Conservation (phyloP, 2,329 filamentous ascomycete genomes). For the Diplodia intermedia region DNA sequence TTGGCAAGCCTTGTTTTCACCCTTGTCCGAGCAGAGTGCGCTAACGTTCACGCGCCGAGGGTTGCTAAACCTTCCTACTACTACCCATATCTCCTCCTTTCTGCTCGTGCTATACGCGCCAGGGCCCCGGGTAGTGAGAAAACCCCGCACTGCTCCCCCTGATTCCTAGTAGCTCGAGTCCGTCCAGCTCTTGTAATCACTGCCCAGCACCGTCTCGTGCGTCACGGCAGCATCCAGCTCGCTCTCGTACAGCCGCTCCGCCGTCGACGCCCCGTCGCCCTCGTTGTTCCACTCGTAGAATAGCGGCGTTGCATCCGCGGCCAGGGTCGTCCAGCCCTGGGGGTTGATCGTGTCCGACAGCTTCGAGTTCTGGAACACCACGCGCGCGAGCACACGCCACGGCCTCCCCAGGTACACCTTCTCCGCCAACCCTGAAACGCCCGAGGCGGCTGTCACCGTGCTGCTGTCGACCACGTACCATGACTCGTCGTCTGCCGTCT, state of each 20-base stretch:
- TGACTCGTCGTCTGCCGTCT: constrained; percentile 44
- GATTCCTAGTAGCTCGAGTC: constrained; percentile 49
- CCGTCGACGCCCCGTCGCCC: constrained; percentile 60
- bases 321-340: constrained; percentile 65
- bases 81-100: too few species aligned
- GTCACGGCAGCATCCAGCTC: constrained; percentile 50
- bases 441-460: constrained; percentile 51
- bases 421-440: constrained; percentile 40
- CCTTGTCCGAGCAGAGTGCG: too few species aligned
- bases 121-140: background rate
- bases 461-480: constrained; percentile 65
- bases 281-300: constrained; percentile 68
- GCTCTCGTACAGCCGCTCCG: constrained; percentile 57
- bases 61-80: too few species aligned
- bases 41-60: too few species aligned
- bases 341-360: constrained; percentile 65
- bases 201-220: constrained; percentile 57
- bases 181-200: constrained; percentile 52
- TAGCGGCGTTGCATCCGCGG: constrained; percentile 35
- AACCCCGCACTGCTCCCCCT: background rate
- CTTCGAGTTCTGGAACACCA: constrained; percentile 59
- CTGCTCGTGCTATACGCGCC: background rate
- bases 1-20: too few species aligned
- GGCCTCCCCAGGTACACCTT: constrained; percentile 60
- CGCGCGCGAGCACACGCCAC: constrained; percentile 60